Base-by-base conservation (phyloP, 495 filamentous ascomycete species). In the Penicillium cosmopolitanum region DNA sequence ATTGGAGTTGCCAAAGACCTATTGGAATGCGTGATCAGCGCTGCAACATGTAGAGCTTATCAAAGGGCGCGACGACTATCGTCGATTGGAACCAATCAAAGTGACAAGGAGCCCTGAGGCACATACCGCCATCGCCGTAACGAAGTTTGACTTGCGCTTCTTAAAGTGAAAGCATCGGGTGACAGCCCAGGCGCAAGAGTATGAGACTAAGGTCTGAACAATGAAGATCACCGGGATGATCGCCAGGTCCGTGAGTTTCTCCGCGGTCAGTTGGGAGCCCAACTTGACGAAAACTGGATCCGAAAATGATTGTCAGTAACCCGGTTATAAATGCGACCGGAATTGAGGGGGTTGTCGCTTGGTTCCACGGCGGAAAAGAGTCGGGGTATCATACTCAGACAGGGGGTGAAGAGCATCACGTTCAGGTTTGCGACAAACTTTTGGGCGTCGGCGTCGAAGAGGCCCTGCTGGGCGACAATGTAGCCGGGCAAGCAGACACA, bases 1-100 rank as follows among this genome's bases (percentile, higher is more conserved):
- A 74, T 98, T 98, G 35, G 94, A 97, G 71, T 98, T 98, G 57
- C 94, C 95, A 70, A 98, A 98, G 38, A 98, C 89, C 82, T 87
- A 48, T 53, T 53, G n/a, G 58, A 25, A 16, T 56, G 47, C 53
- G 38, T 7, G 36, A 44, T 67, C 42, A 69, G 64, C 51, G 56
- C 12, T 15, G 15, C 9, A 18, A 13, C 4, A 44, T n/a, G 15
- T 38, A 11, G 15, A 21, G n/a, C 33, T 40, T 1, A 10, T 8
- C 42, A 47, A 42, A 25, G 18, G 9, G 10, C 19, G 15, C 23
- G 46, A 28, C 16, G 8, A 46, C 43, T 46, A n/a, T 16, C 9
- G 19, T 7, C 43, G 46, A 19, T 28, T 9, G 11, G 8, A 12
- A 48, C 18, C 15, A n/a, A 44, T 44, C 38, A 25, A 13, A 11